Percentiles rank a stretch among this genome's conserved stretches.
phyloP scores from a whole-genome alignment of 352 stramenopile species.

The Lagenidium giganteum region DNA sequence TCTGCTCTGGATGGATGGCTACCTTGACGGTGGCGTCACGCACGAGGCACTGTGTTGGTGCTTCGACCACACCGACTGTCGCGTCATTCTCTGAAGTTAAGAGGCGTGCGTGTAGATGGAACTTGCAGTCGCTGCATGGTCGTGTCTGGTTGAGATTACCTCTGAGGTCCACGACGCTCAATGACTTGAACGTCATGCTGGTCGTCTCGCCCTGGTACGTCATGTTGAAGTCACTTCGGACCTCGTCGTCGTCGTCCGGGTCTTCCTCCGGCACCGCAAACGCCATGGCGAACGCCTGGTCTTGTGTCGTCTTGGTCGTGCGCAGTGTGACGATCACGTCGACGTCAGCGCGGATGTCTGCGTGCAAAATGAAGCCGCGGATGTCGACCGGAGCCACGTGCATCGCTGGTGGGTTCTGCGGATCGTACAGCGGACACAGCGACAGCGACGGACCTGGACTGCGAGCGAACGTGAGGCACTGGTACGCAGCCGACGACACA shows the following conservation, averaged over 20 bases:
- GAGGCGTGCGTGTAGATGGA: constrained; percentile 21
- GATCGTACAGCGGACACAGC: constrained; percentile 21
- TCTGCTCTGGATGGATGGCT: too few species aligned
- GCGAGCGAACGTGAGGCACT: constrained; percentile 28
- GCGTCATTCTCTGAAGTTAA: constrained; percentile 6
- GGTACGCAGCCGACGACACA: constrained; percentile 27
- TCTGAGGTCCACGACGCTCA: neutral
- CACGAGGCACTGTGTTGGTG: constrained; percentile 15
- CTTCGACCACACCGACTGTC: neutral
- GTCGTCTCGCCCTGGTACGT: constrained; percentile 15
- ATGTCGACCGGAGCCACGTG: constrained; percentile 11
- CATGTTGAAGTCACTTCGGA: constrained; percentile 7
- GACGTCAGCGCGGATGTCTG: constrained; percentile 4
- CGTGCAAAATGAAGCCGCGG: constrained; percentile 25
- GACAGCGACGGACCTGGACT: constrained; percentile 1
- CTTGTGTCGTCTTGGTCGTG: constrained; percentile 20
- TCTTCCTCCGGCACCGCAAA: constrained; percentile 8
- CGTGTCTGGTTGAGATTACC: neutral
- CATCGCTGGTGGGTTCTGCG: constrained; percentile 13
- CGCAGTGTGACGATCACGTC: constrained; percentile 21
- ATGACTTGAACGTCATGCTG: constrained; percentile 5
- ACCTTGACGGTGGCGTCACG: constrained; percentile 12
- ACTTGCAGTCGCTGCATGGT: constrained; percentile 14
- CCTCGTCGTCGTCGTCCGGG: neutral
- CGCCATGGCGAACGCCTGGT: constrained; percentile 13